Conservation (phyloP, 441 rosid genomes). For the Adansonia rubrostipa region DNA sequence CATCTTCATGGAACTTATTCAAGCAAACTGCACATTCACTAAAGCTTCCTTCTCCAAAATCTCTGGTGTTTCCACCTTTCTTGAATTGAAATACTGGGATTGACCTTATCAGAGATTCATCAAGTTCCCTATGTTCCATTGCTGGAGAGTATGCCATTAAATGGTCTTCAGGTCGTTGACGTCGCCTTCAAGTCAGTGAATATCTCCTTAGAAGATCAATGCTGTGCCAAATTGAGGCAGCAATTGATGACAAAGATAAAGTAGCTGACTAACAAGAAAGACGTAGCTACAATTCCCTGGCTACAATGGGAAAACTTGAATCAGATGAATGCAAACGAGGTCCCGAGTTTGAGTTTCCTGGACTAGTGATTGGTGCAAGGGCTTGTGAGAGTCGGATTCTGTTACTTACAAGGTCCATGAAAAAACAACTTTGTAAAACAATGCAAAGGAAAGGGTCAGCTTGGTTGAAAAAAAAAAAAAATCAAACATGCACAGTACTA, state of each 20-base stretch:
- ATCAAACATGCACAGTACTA: conserved; percentile 4
- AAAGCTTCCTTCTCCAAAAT: conserved; percentile 38
- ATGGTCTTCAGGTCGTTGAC: conserved; percentile 43
- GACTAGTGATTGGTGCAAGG: conserved; percentile 38
- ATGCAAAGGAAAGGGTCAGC: conserved; percentile 12
- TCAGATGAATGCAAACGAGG: conserved; percentile 48
- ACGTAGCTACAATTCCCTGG: conserved; percentile 79
- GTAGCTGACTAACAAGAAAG: conserved; percentile 80
- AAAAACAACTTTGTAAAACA: neutral
- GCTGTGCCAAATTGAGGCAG: conserved; percentile 77
- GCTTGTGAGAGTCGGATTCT: conserved; percentile 35
- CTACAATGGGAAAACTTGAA: conserved; percentile 75
- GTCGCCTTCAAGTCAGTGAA: conserved; percentile 52
- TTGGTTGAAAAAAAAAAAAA: conserved; percentile 29
- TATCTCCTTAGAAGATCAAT: conserved; percentile 60
- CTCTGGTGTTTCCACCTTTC: conserved; percentile 37
- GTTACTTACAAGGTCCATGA: conserved; percentile 51
- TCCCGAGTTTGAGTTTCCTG: conserved; percentile 32
- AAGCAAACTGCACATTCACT: conserved; percentile 85
- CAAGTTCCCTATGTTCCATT: conserved; percentile 59
- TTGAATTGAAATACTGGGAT: conserved; percentile 79
- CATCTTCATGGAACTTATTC: conserved; percentile 82
- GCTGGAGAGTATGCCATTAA: conserved; percentile 52
- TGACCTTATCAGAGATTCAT: conserved; percentile 77
- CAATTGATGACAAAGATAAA: conserved; percentile 83